A percentile compares a stretch with the other conserved stretches of the same genome.
These are phyloP conservation scores for Euphrasia arctica DNA, from an alignment of 305 asterid species.

Conservation along the genomic window DNA sequence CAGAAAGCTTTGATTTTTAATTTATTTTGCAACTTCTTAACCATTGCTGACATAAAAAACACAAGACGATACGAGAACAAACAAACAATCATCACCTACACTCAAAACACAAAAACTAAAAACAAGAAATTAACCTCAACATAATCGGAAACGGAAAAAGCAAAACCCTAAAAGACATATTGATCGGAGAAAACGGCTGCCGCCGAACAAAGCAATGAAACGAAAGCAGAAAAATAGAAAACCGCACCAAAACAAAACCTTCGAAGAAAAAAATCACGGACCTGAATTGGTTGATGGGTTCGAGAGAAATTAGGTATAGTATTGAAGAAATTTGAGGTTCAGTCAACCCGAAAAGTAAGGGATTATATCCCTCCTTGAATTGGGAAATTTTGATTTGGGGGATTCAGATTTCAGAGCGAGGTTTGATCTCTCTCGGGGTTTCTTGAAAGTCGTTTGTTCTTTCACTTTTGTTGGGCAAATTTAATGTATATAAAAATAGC, in stretches of 20 bases:
- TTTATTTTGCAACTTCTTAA: not conserved
- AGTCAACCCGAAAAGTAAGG: too few species aligned
- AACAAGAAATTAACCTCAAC: slow-evolving; percentile 44
- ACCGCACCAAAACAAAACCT: not conserved
- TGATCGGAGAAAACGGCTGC: not conserved
- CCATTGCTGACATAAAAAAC: not conserved
- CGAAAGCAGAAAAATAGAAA: not conserved
- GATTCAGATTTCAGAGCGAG: not conserved
- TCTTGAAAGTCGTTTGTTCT: not conserved
- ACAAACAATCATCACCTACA: not conserved
- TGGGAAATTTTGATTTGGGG: not conserved
- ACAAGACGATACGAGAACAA: slow-evolving; percentile 21
- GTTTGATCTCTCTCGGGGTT: not conserved
- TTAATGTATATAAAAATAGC: too few species aligned
- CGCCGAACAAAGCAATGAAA: not conserved
- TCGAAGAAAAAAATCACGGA: not conserved
- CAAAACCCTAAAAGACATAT: slow-evolving; percentile 33
- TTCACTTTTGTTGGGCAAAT: too few species aligned
- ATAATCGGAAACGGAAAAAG: slow-evolving; percentile 33
- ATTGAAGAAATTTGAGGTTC: too few species aligned
- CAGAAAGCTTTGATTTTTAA: not conserved
- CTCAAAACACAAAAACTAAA: slow-evolving; percentile 15
- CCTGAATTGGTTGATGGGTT: not conserved
- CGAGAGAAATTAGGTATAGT: not conserved
- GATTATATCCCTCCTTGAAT: not conserved